Base-by-base conservation (phyloP, 768 basidiomycete species). In the Leucogyrophana mollusca region DNA sequence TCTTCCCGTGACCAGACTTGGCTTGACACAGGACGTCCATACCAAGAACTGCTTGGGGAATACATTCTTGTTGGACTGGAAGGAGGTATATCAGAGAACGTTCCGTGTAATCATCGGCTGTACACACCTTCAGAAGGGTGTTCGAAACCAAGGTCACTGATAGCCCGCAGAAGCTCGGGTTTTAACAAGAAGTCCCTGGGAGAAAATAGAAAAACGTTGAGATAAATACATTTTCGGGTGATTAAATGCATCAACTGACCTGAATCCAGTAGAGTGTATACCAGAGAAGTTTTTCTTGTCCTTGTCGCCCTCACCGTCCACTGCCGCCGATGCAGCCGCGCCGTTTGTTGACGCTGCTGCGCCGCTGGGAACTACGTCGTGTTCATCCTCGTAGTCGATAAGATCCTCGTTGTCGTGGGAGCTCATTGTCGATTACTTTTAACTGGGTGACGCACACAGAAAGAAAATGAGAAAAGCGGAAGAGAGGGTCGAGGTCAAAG, bases 1-100 rank as follows among this genome's bases (percentile, higher is more conserved):
- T 99, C 76, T 99, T 99, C 60, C 93, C 92, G 63, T 94, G 88
- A 61, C 96, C 96, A 37, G 96, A 99, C 72, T 98, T 99, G 52
- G 96, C 96, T 72, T 99, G 96, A 71, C 96, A 99, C 38, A 99
- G 82, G 35, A 99, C 95, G 62, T 99, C 96, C 91, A 97, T 98
- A 52, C 96, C 96, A 44, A 99, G 79, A 57, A 99, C 96, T 47
- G 96, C 95, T 73, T 99, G 96, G 36, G 96, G 96, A 59, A 99
- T 98, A 70, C 96, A 98, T 76, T 99, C 96, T 76, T 99, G 96
- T 74, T 99, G 96, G 53, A 99, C 96, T 98, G 60, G 13, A 51
- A 41, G 11, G 21, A 22, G 13, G 33, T 36, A 22, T 30, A 9
- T 45, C 37, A 50, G 47, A 36, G 37, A 42, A 45, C 14, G 23